Conservation (phyloP, 106 monocot species). For the Vanilla planifolia region DNA sequence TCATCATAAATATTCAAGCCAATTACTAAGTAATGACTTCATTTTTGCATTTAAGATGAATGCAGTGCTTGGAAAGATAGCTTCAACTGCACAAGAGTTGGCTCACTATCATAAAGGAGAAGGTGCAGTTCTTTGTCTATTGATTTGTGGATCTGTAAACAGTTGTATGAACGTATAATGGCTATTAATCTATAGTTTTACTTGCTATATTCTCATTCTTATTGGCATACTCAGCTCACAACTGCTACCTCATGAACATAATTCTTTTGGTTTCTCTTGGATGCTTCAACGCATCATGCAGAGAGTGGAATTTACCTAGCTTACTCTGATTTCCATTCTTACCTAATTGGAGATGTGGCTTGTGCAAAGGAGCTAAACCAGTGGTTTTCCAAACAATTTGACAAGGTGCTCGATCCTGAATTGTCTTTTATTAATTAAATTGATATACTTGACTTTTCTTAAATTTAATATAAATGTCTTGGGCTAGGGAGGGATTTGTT, state of each 20-base stretch:
- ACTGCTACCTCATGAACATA: not conserved
- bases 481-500: no score
- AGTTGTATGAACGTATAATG: not conserved
- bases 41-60: constrained; percentile 63
- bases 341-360: constrained; percentile 65
- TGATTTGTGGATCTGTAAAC: not conserved
- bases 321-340: constrained; percentile 80
- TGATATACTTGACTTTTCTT: no score
- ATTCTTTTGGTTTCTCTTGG: constrained; percentile 11
- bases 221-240: not conserved
- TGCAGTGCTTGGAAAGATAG: constrained; percentile 87
- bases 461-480: no score
- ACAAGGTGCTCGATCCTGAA: constrained; percentile 40
- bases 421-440: not conserved
- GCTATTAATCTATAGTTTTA: not conserved
- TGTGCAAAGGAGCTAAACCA: constrained; percentile 81
- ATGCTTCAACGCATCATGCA: constrained; percentile 23
- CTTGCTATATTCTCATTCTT: not conserved
- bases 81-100: constrained; percentile 77
- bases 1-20: no score
- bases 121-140: constrained; percentile 34
- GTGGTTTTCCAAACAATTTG: constrained; percentile 96
- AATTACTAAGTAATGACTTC: not conserved
- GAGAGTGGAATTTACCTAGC: constrained; percentile 76
- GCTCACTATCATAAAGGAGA: constrained; percentile 85